Base-by-base conservation (phyloP, 2,329 filamentous ascomycete species). In the Neoarthrinium moseri region DNA sequence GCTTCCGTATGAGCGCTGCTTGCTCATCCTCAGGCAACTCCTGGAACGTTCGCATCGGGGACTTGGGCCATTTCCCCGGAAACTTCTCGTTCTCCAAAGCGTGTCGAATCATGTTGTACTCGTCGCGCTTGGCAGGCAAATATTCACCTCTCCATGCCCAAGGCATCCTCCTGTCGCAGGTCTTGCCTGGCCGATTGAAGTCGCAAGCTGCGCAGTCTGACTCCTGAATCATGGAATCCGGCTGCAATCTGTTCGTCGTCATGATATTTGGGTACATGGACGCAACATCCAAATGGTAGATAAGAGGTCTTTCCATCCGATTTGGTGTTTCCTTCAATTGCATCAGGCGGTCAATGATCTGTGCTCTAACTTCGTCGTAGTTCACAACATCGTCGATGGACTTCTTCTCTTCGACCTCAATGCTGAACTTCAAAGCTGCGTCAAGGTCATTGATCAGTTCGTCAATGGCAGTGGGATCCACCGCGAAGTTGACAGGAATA, bases 191-290 rank as follows among this genome's bases (percentile, higher is more conserved):
- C 35, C 94, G 78, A 56, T 99, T 99, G 75, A 99, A 99, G 65
- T 99, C 95, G 67, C 95, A 99, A 10, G 94, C 91, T 3, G 94
- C 94, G 60, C 95, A 99, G 58, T 96, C 90, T 1, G 91, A 89
- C 64, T 99, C 95, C 38, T 92, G 77, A 44, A 99, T 95, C 91
- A 99, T 95, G n/a, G 94, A 97, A 66, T 99, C 94, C 0, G 94
- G 94, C 57, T 99, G 94, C 37, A 99, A 70, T 65, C 94, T 87
- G 66, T 99, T 99, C 1, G 94, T 99, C 2, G 95, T 99, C 95
- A 99, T 99, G 65, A 99, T 99, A 67, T 99, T 99, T 8, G 94
- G 94, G 64, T 99, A 99, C 94, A 99, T 99, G 49, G 94, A 96
- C 15, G 94, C 94, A 48, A 99, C 95, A 62, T 99, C 94, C 70